Conservation (phyloP, 2,329 filamentous ascomycete genomes). For the Hypomyces rosellus region DNA sequence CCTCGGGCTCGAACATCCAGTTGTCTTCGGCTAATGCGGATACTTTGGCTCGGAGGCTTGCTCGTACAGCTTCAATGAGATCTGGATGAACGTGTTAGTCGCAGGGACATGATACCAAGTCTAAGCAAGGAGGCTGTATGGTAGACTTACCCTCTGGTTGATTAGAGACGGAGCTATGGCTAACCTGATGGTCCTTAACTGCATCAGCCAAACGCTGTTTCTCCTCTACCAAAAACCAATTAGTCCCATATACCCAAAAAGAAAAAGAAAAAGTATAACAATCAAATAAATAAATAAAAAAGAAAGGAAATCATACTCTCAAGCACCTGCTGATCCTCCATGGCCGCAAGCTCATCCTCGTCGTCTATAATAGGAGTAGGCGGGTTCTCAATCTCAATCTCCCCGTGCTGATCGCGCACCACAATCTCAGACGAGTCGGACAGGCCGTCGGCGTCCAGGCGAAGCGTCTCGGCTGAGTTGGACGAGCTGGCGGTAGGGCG, state of each 20-base stretch:
- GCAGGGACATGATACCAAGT: background rate
- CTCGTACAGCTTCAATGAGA: conserved; percentile 61
- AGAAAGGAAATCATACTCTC: conserved; percentile 38
- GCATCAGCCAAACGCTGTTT: conserved; percentile 54
- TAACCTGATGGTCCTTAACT: conserved; percentile 54
- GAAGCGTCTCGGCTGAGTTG: conserved; percentile 39
- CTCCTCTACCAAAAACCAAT: conserved; percentile 39
- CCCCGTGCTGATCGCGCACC: conserved; percentile 55
- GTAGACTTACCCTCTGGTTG: conserved; percentile 56
- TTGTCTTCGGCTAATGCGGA: conserved; percentile 71
- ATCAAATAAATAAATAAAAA: background rate
- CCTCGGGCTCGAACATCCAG: conserved; percentile 83
- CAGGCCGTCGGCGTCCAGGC: conserved; percentile 39
- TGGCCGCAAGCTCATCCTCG: conserved; percentile 42
- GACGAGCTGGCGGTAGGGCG: conserved; percentile 43
- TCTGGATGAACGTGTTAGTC: conserved; percentile 37
- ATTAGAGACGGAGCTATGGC: conserved; percentile 48
- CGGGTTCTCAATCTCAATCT: conserved; percentile 54
- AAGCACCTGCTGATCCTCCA: conserved; percentile 52
- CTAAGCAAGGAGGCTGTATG: background rate
- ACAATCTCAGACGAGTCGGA: conserved; percentile 51
- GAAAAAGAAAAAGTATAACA: conserved; percentile 1
- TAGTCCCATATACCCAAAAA: background rate
- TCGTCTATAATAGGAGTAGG: conserved; percentile 48
- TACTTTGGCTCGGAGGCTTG: conserved; percentile 66